Evolutionary conservation across 2,329 filamentous ascomycete genomes (phyloP), one percentile per base, ranked within the genome.

Genomic region (Apiospora aurea): DNA sequence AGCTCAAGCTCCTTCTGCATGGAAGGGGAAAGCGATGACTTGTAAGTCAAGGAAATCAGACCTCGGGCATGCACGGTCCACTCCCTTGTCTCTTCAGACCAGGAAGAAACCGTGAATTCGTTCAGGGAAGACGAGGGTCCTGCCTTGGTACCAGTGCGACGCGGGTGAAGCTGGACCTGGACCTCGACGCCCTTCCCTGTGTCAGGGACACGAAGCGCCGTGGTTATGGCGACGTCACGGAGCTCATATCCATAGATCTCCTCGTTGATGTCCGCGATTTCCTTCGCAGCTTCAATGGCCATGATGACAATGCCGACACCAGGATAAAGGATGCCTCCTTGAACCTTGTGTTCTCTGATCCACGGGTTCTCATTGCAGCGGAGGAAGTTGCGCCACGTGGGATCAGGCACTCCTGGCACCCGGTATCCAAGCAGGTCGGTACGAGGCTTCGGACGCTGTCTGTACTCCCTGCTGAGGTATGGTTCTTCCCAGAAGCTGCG

Each of bases 401-500:
- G 83, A 0, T 82, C 79, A 21, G 81, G 82, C 3, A 83, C 83
- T 72, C 86, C 85, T 0, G 81, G 79, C 1, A 82, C 82, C 0
- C 81, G 84, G 1, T 83, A 80, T 0, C 88, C 88, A 43, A 89
- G 83, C 2, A 89, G 80, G 72, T 89, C 87, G 49, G 85, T 83
- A 13, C 87, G 81, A 1, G 83, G 82, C 70, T 83, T 83, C 34
- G 82, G 78, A 18, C 85, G 81, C 71, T 85, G 83, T 4, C 86
- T 83, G 64, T 83, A 82, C 6, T 83, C 80, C 16, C 78, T 76
- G 24, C 83, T 85, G 1, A 86, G 75, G 53, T 85, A 83, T 0
- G 85, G 85, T 72, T 90, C 87, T 71, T 87, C 83, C 87, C 88
- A 89, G 76, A 88, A 88, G 0, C 77, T 79, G 44, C 83, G 86